Evolutionary conservation across 768 basidiomycete species (phyloP), one percentile per base, ranked within the genome.

Genomic region (Daedaleopsis nitida): DNA sequence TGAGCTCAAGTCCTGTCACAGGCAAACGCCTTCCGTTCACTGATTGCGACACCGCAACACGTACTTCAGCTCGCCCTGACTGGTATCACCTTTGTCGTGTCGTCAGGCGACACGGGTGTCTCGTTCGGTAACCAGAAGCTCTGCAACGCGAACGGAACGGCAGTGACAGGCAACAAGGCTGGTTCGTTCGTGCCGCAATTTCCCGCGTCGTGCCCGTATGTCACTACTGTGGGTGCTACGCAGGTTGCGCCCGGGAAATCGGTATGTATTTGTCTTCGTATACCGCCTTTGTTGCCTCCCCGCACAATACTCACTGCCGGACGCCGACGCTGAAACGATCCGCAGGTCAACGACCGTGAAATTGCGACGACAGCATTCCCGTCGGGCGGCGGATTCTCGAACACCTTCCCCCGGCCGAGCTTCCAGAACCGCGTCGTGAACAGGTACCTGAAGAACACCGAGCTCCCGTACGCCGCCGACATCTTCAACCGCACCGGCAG

Each of bases 61-160:
- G 39, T 34, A 23, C 37, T 35, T 19, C 52, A 68, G 66, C 57
- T 75, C 39, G 70, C 72, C 10, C 54, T 73, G 35, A 58, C 67
- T 61, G 73, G 73, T 42, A 66, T 67, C 2, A 73, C 79, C 4
- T 50, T 81, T 19, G 63, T 81, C 24, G 82, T 77, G 58, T 71
- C 72, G 44, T 77, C 78, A 6, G 80, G 80, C 23, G 78, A 81
- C 53, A 64, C 65, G 27, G 79, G 80, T 54, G 80, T 80, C 34
- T 75, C 76, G 23, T 55, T 44, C 8, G 78, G 80, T 1, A 49
- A 51, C n/a, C 57, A 38, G 5, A 65, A 62, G 21, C 8, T 57
- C 17, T 80, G 79, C 62, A 52, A 79, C 39, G 66, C 67, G 5
- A 60, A 59, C 2, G 75, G 77, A 68, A 39, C 34, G 57, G 32